Conservation (phyloP, 2,329 filamentous ascomycete genomes). For the Coniochaeta sp. region DNA sequence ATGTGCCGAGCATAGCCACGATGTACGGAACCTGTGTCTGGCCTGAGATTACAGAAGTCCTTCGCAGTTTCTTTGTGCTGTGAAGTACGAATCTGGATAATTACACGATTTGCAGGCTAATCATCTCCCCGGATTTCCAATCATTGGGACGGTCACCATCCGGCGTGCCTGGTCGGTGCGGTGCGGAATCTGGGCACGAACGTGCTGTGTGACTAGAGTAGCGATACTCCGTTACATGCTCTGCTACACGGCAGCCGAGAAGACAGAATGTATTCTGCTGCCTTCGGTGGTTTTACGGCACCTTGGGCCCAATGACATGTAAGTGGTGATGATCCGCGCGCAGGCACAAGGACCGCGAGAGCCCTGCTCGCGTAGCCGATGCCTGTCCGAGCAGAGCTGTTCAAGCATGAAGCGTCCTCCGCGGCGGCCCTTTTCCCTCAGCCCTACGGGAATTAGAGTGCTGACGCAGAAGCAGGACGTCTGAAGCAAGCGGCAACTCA, state of each 20-base stretch:
- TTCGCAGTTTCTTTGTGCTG: neutral
- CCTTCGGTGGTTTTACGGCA: neutral
- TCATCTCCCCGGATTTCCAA: neutral
- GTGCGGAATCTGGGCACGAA: neutral
- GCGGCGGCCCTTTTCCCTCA: neutral
- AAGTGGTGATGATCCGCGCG: neutral
- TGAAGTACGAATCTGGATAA: neutral
- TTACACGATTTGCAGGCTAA: neutral
- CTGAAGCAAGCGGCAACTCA: neutral
- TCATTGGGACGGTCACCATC: neutral
- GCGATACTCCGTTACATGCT: neutral
- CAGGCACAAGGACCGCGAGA: neutral
- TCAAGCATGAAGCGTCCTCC: neutral
- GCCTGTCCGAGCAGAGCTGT: neutral
- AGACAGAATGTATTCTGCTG: neutral
- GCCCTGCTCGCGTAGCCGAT: too few relatives aligned
- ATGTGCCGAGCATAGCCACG: neutral
- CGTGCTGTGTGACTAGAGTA: neutral
- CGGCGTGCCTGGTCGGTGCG: neutral
- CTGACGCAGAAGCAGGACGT: neutral
- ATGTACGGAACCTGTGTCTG: neutral
- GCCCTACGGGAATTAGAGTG: neutral
- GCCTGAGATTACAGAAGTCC: neutral
- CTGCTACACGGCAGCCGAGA: neutral
- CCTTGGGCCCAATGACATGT: neutral